These are phyloP conservation scores for Trametes polyzona DNA, from an alignment of 1,284 basidiomycete genomes.

Conservation along the genomic window DNA sequence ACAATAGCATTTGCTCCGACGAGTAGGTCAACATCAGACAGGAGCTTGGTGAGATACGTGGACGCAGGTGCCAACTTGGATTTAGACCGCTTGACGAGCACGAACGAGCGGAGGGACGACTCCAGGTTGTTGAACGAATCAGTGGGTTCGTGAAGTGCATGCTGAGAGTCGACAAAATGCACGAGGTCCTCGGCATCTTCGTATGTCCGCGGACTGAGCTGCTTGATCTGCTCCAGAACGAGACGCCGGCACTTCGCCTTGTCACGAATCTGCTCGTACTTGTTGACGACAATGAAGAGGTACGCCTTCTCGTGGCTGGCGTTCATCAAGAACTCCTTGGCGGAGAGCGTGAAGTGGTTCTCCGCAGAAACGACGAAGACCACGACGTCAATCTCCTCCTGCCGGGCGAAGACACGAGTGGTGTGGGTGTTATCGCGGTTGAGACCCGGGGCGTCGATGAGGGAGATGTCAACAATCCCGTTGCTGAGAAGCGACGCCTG, in stretches of 20 bases:
- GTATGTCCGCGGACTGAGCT: conserved; percentile 90
- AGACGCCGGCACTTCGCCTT: conserved; percentile 91
- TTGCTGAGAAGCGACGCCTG: conserved; percentile 91
- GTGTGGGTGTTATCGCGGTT: conserved; percentile 97
- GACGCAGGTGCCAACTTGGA: conserved; percentile 96
- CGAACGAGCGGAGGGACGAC: conserved; percentile 92
- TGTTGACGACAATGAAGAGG: conserved; percentile 98
- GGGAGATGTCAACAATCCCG: conserved; percentile 95
- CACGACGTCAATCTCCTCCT: conserved; percentile 98
- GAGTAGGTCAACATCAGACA: conserved; percentile 89
- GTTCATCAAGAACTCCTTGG: conserved; percentile 92
- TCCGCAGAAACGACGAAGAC: conserved; percentile 98
- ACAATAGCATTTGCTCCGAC: conserved; percentile 87
- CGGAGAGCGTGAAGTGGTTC: conserved; percentile 98
- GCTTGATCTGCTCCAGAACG: conserved; percentile 94
- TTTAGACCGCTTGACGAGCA: conserved; percentile 92
- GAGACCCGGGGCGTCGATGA: conserved; percentile 97
- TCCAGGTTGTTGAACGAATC: conserved; percentile 88
- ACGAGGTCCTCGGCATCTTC: conserved; percentile 93
- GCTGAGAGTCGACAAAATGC: conserved; percentile 95
- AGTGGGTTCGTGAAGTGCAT: conserved; percentile 65
- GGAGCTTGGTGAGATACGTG: conserved; percentile 89
- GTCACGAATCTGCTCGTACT: conserved; percentile 95
- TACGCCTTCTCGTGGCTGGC: conserved; percentile 98
- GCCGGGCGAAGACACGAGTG: conserved; percentile 93